These are phyloP conservation scores for Excoecaria cochinchinensis DNA, from an alignment of 345 rosid species.

Conservation along the genomic window DNA sequence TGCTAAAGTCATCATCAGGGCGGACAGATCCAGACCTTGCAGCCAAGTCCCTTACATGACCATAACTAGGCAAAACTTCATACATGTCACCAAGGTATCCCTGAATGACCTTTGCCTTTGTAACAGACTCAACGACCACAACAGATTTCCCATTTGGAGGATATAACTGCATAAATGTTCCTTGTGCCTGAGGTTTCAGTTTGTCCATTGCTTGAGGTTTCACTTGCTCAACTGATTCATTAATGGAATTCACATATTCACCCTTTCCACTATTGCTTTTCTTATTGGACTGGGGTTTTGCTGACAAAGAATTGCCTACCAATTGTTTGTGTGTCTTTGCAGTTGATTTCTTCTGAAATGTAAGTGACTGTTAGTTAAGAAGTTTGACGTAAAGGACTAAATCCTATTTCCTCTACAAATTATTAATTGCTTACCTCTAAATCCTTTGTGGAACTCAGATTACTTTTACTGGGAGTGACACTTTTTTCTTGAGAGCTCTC, in stretches of 20 bases:
- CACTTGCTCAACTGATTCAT: slow-evolving; percentile 34
- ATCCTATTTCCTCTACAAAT: slow-evolving; percentile 14
- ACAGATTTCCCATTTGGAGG: slow-evolving; percentile 86
- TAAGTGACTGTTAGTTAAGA: slow-evolving; percentile 32
- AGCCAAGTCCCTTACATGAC: slow-evolving; percentile 96
- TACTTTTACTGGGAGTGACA: slow-evolving; percentile 28
- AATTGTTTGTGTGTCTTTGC: slow-evolving; percentile 23
- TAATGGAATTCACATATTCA: slow-evolving; percentile 34
- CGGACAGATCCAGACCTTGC: slow-evolving; percentile 96
- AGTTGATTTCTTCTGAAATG: slow-evolving; percentile 42
- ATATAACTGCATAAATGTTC: slow-evolving; percentile 53
- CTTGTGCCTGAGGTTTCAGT: slow-evolving; percentile 38
- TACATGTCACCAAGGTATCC: slow-evolving; percentile 86
- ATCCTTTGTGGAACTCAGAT: slow-evolving; percentile 17
- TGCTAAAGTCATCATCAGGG: slow-evolving; percentile 94
- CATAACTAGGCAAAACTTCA: slow-evolving; percentile 94
- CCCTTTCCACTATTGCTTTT: slow-evolving; percentile 33
- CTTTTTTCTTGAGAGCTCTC: slow-evolving; percentile 31
- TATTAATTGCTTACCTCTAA: slow-evolving; percentile 41
- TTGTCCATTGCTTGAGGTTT: slow-evolving; percentile 37
- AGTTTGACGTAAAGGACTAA: slow-evolving; percentile 14
- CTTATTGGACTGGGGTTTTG: slow-evolving; percentile 39
- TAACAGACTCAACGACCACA: slow-evolving; percentile 85
- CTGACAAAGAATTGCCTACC: slow-evolving; percentile 35
- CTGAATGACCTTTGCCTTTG: slow-evolving; percentile 93